Conservation (phyloP, 169 alveolate genomes). For the Cyclospora cayetanensis region DNA sequence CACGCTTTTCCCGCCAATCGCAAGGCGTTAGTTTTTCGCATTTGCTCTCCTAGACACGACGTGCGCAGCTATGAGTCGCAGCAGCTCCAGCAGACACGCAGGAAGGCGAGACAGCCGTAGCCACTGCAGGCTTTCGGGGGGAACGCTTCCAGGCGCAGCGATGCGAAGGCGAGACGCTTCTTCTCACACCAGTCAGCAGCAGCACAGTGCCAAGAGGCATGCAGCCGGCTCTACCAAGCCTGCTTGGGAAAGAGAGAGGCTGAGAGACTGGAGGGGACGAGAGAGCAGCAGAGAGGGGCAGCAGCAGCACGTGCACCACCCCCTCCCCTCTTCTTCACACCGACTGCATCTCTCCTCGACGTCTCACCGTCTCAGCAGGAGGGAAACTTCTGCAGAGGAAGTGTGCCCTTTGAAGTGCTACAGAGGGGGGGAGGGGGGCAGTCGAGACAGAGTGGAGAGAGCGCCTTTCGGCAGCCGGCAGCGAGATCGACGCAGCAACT, state of each 20-base stretch:
- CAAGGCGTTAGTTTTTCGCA: too few relatives aligned
- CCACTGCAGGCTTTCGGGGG: not conserved
- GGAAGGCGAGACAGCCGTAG: constrained; percentile 30
- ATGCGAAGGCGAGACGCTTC: not conserved
- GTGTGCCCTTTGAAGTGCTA: too few relatives aligned
- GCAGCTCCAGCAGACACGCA: not conserved
- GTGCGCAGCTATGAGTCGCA: constrained; percentile 42
- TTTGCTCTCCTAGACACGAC: too few relatives aligned
- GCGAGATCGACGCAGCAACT: not conserved
- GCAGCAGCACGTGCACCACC: not conserved
- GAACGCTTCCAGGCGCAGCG: not conserved
- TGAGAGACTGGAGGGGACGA: not conserved
- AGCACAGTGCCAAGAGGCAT: not conserved
- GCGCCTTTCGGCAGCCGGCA: not conserved
- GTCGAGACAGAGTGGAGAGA: not conserved
- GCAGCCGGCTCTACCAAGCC: not conserved
- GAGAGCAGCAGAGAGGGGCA: not conserved
- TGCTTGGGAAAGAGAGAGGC: not conserved
- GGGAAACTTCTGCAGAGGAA: not conserved
- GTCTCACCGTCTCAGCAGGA: too few relatives aligned
- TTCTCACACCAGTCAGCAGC: not conserved
- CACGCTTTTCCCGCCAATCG: too few relatives aligned
- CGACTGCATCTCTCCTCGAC: too few relatives aligned
- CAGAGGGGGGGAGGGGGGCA: not conserved
- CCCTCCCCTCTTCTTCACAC: too few relatives aligned